Conservation (phyloP, 768 basidiomycete species). For the Termitomyces heimii region DNA sequence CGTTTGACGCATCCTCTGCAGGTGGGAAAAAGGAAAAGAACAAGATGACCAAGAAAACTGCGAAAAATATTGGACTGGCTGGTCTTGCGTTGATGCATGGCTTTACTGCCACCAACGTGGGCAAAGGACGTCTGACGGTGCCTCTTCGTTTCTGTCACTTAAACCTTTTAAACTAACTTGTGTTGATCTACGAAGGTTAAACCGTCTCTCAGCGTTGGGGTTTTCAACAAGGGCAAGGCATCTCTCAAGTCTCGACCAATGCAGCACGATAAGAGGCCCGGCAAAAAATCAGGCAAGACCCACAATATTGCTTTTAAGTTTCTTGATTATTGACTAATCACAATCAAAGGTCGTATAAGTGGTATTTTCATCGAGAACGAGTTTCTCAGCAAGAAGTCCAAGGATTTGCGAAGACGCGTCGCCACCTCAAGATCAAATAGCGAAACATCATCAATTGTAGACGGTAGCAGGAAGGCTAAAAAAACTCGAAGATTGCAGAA, state of each 20-base stretch:
- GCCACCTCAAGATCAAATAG: not conserved
- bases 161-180: not conserved
- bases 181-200: slow-evolving; percentile 30
- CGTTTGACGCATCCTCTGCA: slow-evolving; percentile 8
- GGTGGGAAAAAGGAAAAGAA: slow-evolving; percentile 15
- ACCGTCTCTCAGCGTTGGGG: slow-evolving; percentile 39
- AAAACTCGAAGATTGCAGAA: not conserved
- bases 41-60: slow-evolving; percentile 17
- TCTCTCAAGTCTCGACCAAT: slow-evolving; percentile 33
- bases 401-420: not conserved
- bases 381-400: slow-evolving; percentile 5
- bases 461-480: not conserved
- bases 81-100: slow-evolving; percentile 66
- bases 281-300: slow-evolving; percentile 21
- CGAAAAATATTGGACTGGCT: slow-evolving; percentile 32
- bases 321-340: not conserved
- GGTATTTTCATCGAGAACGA: slow-evolving; percentile 2
- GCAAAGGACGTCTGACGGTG: slow-evolving; percentile 59
- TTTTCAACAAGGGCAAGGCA: slow-evolving; percentile 63
- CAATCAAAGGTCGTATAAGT: not conserved
- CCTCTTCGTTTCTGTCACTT: slow-evolving; percentile 5
- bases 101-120: slow-evolving; percentile 56
- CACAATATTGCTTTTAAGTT: not conserved
- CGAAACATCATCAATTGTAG: not conserved
- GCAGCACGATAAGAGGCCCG: slow-evolving; percentile 9